phyloP scores from a whole-genome alignment of 2,329 filamentous ascomycete genomes.

The Penicillium italicum region DNA sequence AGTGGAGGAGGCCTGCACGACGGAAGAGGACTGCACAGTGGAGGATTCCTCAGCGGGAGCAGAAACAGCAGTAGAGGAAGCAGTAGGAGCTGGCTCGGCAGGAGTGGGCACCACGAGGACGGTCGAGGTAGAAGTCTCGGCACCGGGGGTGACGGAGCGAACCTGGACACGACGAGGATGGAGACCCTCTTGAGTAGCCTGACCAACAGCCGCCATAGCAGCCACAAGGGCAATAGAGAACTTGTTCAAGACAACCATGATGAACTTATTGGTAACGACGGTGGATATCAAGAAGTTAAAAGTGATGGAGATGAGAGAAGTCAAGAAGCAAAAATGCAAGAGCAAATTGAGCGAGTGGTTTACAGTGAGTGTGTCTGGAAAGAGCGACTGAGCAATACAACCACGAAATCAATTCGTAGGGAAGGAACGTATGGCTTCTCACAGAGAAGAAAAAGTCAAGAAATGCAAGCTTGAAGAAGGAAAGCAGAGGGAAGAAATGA shows the following conservation, averaged over 20 bases:
- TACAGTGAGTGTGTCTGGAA: background rate
- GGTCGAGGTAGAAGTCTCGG: slow-evolving; percentile 17
- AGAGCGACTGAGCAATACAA: slow-evolving; percentile 6
- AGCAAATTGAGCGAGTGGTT: background rate
- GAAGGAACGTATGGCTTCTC: slow-evolving; percentile 16
- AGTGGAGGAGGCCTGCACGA: too few relatives aligned
- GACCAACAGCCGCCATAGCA: slow-evolving; percentile 34
- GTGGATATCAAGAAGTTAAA: slow-evolving; percentile 3
- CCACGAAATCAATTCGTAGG: slow-evolving; percentile 40
- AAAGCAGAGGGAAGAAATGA: slow-evolving; percentile 15
- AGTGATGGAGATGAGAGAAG: slow-evolving; percentile 8
- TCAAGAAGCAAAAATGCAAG: background rate
- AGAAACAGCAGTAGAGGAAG: background rate
- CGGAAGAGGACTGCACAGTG: slow-evolving; percentile 5
- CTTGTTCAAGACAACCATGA: slow-evolving; percentile 39
- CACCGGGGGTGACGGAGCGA: slow-evolving; percentile 13
- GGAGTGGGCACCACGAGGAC: slow-evolving; percentile 22
- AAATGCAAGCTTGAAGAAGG: slow-evolving; percentile 8
- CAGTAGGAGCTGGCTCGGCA: background rate
- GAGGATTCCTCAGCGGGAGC: slow-evolving; percentile 8
- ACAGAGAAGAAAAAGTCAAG: slow-evolving; percentile 7
- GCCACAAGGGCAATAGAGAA: slow-evolving; percentile 35
- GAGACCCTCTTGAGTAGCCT: slow-evolving; percentile 31
- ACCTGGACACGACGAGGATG: slow-evolving; percentile 24
- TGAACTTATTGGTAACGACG: slow-evolving; percentile 14